Percentiles rank a stretch among this genome's conserved stretches.
These are phyloP conservation scores for Elongisporangium prolatum DNA, from an alignment of 352 stramenopile species.

Conservation along the genomic window DNA sequence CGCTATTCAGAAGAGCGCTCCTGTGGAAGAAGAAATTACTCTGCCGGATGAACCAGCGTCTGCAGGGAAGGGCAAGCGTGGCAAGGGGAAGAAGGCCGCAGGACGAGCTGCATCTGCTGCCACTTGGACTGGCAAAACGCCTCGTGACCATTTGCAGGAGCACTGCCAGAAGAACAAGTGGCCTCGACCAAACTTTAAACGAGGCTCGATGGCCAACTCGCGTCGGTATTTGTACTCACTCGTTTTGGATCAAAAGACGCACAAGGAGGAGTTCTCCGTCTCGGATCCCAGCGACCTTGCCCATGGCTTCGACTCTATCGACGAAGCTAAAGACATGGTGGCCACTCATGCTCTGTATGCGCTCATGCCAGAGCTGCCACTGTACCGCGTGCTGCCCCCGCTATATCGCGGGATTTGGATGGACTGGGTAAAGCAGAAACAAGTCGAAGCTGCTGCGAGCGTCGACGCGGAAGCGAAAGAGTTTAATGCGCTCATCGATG, in stretches of 20 bases:
- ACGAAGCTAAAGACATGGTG: conserved; percentile 71
- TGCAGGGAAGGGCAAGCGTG: conserved; percentile 21
- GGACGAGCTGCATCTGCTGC: conserved; percentile 15
- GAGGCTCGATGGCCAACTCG: conserved; percentile 11
- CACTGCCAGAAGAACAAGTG: conserved; percentile 86
- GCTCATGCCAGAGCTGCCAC: conserved; percentile 71
- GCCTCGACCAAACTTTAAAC: conserved; percentile 73
- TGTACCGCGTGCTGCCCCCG: conserved; percentile 88
- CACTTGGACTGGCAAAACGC: conserved; percentile 78
- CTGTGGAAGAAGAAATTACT: conserved; percentile 10
- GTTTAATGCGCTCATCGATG: conserved; percentile 48
- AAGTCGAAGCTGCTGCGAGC: conserved; percentile 26
- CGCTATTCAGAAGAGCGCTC: conserved; percentile 36
- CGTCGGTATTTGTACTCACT: conserved; percentile 47
- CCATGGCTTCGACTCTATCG: conserved; percentile 51
- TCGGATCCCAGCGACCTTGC: conserved; percentile 26
- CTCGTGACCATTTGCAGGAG: conserved; percentile 86
- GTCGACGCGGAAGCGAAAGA: conserved; percentile 33
- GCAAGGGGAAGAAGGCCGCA: conserved; percentile 24
- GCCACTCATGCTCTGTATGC: conserved; percentile 86
- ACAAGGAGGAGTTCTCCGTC: conserved; percentile 37
- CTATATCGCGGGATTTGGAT: conserved; percentile 89
- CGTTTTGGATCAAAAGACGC: conserved; percentile 38
- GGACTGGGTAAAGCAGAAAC: conserved; percentile 41
- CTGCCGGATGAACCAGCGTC: not conserved